phyloP scores from a whole-genome alignment of 768 basidiomycete species.

The Agrocybe pediades region DNA sequence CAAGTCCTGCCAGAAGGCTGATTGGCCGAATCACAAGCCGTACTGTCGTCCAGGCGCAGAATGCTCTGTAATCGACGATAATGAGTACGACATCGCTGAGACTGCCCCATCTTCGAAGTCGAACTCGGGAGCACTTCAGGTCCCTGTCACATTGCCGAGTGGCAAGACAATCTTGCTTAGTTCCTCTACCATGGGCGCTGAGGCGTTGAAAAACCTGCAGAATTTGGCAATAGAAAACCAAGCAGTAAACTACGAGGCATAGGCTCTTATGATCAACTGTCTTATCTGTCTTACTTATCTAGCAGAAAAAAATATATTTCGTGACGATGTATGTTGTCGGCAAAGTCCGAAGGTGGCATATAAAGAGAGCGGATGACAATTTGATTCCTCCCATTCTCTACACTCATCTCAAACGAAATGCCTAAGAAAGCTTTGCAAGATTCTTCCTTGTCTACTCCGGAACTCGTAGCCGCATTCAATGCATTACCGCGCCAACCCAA shows the following conservation, averaged over 20 bases:
- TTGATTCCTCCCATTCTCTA: no score
- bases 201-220: slow-evolving; percentile 29
- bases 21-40: slow-evolving; percentile 38
- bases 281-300: no score
- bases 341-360: no score
- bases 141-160: slow-evolving; percentile 25
- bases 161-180: slow-evolving; percentile 23
- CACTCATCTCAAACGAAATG: no score
- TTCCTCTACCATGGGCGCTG: slow-evolving; percentile 27
- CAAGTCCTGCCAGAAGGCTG: slow-evolving; percentile 28
- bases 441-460: not conserved
- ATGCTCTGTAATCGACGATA: slow-evolving; percentile 30
- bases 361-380: no score
- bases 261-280: no score
- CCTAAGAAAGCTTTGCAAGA: not conserved
- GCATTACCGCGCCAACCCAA: not conserved
- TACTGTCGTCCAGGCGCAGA: slow-evolving; percentile 32
- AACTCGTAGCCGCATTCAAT: not conserved
- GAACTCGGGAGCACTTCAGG: slow-evolving; percentile 20
- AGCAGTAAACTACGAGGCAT: no score
- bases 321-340: no score
- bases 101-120: slow-evolving; percentile 6
- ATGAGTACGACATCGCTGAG: not conserved
- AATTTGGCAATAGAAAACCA: not conserved
- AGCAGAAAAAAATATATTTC: no score